Evolutionary conservation across 345 rosid genomes (phyloP), one percentile per base, ranked within the genome.

Genomic region (Eutrema yunnanense): DNA sequence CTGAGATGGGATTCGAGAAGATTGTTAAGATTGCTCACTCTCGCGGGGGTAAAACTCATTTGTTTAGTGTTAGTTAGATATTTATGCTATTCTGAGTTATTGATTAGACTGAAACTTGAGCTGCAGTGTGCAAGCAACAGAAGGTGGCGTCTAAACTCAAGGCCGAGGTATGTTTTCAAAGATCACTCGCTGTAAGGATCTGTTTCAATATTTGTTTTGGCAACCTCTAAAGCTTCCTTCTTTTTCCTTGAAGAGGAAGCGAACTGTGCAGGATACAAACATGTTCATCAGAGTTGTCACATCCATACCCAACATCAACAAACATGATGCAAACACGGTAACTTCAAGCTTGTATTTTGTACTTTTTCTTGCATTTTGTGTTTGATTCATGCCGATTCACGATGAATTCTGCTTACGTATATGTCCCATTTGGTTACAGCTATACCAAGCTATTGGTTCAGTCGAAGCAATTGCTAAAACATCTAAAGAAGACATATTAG

Each of bases 1-100:
- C 69, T 40, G 97, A 90, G 82, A 95, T 95, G 97, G 97, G 99
- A 29, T 95, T 95, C 61, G 99, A 92, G 75, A 95, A 88, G 84
- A 89, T 90, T 46, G 92, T 95, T 44, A 88, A 92, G 78, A 84
- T 90, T 66, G 96, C 96, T 71, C 86, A 80, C 44, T 82, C 96
- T 74, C 92, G 88, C n/a, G 93, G 97, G 13, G 88, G 97, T 94
- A 84, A 42, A 33, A 42, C 76, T 46, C 53, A 9, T 41, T 53
- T 16, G 44, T 30, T 46, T 37, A 27, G 58, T 54, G 70, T 16
- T 29, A 9, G 61, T 16, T 57, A 2, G 29, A 71, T 59, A 50
- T 34, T 26, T 70, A 37, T 6, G 30, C 6, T 37, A 48, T 42
- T 41, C 36, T 58, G 30, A 61, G 14, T 55, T 4, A 26, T 10